Conservation (phyloP, 306 rosid genomes). For the Quillaja saponaria region DNA sequence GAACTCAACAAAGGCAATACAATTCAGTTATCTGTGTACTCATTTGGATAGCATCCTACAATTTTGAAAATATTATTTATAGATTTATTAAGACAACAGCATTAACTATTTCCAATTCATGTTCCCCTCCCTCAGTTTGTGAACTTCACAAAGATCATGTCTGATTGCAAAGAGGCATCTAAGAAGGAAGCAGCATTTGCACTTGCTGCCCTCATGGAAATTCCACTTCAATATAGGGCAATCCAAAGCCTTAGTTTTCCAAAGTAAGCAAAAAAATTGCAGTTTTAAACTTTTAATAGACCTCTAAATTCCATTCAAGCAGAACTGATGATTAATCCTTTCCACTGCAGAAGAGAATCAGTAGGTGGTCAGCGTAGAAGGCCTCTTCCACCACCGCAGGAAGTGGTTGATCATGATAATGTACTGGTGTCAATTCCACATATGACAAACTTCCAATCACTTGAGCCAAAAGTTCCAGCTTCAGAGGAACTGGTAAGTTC, state of each 20-base stretch:
- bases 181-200: slow-evolving; percentile 90
- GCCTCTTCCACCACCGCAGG: slow-evolving; percentile 80
- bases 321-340: slow-evolving; percentile 20
- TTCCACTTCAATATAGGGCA: slow-evolving; percentile 78
- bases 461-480: slow-evolving; percentile 49
- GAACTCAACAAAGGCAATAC: no score
- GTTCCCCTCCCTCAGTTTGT: slow-evolving; percentile 63
- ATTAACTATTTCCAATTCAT: slow-evolving; percentile 6
- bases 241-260: slow-evolving; percentile 49
- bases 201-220: slow-evolving; percentile 97
- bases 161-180: slow-evolving; percentile 67
- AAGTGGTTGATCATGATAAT: slow-evolving; percentile 68
- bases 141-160: slow-evolving; percentile 90
- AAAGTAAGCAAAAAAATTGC: slow-evolving; percentile 45
- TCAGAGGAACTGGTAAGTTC: slow-evolving; percentile 59
- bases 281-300: slow-evolving; percentile 14
- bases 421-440: slow-evolving; percentile 42
- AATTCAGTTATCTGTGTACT: no score
- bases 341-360: slow-evolving; percentile 49
- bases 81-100: slow-evolving; percentile 1
- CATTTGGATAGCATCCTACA: neutral
- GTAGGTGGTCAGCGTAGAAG: slow-evolving; percentile 38
- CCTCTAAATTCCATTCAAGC: slow-evolving; percentile 10
- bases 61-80: slow-evolving; percentile 1
- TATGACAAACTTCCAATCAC: slow-evolving; percentile 29